Evolutionary conservation across 106 monocot species (phyloP), one percentile per base, ranked within the genome.

Genomic region (Amphibolis antarctica): DNA sequence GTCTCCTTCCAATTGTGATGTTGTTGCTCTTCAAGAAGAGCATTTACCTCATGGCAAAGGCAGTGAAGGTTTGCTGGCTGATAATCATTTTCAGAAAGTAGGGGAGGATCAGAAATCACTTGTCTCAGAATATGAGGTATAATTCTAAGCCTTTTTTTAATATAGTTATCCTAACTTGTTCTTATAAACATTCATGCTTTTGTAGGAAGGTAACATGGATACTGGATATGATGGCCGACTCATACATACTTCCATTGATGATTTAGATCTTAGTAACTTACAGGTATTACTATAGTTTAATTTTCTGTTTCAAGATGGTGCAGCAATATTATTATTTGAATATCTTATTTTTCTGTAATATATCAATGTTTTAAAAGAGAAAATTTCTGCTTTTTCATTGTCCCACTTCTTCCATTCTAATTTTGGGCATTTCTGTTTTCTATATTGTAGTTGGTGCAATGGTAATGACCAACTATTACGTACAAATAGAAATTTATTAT

Each of bases 81-180:
- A 74, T 20, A 80, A 64, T 70, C 76, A 63, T 24, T 73, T 46
- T 0, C 36, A 56, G 46, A 69, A 78, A 55, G 47, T 63, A 29
- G 76, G 64, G 27, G 75, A 75, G 29, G 52, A 71, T 46, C 30
- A 65, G n/a, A 66, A 63, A 67, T 51, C 53, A 68, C 63, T 64
- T 49, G 53, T 69, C 25, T 74, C 73, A 55, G 93, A 86, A 60
- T 79, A 77, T 76, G 86, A 89, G 86, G 94, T 89, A 18, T 60
- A 20, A 13, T 60, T 42, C 21, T 3, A 60, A 36, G n/a, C 19
- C 0, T 56, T 56, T 25, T 15, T 56, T 27, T 14, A 28, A 10
- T 56, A 0, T 56, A 36, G 56, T 56, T 10, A 26, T 71, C 25
- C 12, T 27, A 7, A 53, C 20, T 22, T 50, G 12, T 60, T 30